phyloP scores from a whole-genome alignment of 257 asterid species.

The Voacanga thouarsii region DNA sequence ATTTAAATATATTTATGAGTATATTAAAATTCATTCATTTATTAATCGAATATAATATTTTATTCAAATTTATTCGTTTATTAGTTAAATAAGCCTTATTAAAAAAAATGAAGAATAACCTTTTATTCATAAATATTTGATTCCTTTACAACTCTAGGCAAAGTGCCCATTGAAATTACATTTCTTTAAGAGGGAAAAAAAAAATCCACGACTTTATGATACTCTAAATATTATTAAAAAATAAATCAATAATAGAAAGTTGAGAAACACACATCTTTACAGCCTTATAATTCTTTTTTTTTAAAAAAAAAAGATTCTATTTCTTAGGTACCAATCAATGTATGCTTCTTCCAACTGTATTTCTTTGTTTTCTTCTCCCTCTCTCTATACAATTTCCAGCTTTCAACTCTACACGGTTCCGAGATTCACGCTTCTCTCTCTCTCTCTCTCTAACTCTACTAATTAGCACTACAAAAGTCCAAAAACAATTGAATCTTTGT shows the following conservation, averaged over 20 bases:
- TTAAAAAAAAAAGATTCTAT: not conserved
- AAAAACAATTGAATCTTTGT: not conserved
- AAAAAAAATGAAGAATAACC: too few species aligned
- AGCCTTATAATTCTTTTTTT: constrained; percentile 5
- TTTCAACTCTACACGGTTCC: constrained; percentile 16
- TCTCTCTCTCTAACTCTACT: not conserved
- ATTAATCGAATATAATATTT: too few species aligned
- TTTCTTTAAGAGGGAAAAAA: not conserved
- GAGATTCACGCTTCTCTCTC: constrained; percentile 12
- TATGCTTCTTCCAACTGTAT: constrained; percentile 55
- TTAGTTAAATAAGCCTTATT: too few species aligned
- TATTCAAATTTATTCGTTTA: too few species aligned
- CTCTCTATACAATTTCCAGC: not conserved
- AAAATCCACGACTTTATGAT: constrained; percentile 10
- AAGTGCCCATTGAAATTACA: not conserved
- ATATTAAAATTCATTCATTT: too few species aligned
- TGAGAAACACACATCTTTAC: constrained; percentile 2
- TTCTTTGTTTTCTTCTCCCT: constrained; percentile 29
- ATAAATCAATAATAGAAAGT: constrained; percentile 12
- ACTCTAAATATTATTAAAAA: not conserved
- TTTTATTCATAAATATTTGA: too few species aligned
- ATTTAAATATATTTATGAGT: too few species aligned
- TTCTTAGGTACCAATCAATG: constrained; percentile 34
- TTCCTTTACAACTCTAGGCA: too few species aligned
- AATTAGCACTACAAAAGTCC: not conserved